phyloP scores from a whole-genome alignment of 2,329 filamentous ascomycete genomes.

The Dactylellina haptotyla region DNA sequence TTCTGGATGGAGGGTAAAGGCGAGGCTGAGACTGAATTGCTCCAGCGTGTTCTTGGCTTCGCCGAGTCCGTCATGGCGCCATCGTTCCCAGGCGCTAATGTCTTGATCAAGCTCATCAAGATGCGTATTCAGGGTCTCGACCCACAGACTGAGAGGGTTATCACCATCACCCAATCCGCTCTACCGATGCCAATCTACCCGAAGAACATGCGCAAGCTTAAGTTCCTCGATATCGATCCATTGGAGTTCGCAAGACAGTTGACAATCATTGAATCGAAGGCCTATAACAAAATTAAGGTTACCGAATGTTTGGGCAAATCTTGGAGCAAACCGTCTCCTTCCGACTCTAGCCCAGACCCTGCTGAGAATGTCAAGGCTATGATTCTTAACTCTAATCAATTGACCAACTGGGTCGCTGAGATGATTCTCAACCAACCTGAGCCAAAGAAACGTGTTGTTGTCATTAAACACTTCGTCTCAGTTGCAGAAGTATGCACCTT shows the following conservation, averaged over 20 bases:
- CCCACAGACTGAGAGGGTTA: constrained; percentile 81
- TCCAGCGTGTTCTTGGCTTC: constrained; percentile 89
- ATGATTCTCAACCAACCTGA: constrained; percentile 97
- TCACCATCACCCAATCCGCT: constrained; percentile 84
- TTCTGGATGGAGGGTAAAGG: constrained; percentile 98
- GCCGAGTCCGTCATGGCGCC: constrained; percentile 92
- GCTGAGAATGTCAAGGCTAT: constrained; percentile 94
- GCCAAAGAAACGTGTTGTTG: constrained; percentile 92
- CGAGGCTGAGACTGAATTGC: constrained; percentile 82
- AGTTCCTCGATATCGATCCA: constrained; percentile 95
- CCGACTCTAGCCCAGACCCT: constrained; percentile 68
- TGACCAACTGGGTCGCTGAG: constrained; percentile 99
- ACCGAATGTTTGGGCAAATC: constrained; percentile 98
- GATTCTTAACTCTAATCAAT: constrained; percentile 96
- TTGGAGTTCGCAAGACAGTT: constrained; percentile 97
- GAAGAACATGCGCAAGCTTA: constrained; percentile 99
- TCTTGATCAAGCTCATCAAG: constrained; percentile 85
- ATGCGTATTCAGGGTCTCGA: constrained; percentile 90
- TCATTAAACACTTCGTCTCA: constrained; percentile 97
- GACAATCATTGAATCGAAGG: constrained; percentile 92
- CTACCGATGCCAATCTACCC: constrained; percentile 90
- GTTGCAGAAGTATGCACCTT: constrained; percentile 83
- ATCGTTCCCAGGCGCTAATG: constrained; percentile 86
- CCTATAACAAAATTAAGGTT: constrained; percentile 95
- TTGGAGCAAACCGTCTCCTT: constrained; percentile 92